A percentile compares a stretch with the other conserved stretches of the same genome.
phyloP scores from a whole-genome alignment of 2,329 filamentous ascomycete genomes.

The Gaeumannomyces sp. region DNA sequence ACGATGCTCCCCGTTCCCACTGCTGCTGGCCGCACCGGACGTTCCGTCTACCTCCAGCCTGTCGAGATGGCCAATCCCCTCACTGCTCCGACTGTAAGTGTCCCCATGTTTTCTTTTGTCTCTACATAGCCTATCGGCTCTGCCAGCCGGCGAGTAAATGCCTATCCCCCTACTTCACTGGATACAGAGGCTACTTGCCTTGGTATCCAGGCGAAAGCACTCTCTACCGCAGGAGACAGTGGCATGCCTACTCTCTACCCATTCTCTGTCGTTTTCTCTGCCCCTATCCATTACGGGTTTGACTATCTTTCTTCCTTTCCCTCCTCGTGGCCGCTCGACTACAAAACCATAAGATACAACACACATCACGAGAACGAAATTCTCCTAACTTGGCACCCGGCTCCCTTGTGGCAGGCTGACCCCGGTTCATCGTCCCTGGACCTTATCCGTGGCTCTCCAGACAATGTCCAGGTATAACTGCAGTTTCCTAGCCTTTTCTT shows the following conservation, averaged over 20 bases:
- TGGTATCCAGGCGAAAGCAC: background rate
- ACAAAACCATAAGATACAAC: background rate
- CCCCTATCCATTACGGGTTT: too few relatives aligned
- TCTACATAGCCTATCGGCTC: background rate
- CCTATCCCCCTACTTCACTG: background rate
- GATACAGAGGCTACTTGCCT: background rate
- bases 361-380: background rate
- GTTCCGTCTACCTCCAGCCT: background rate
- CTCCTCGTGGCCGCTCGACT: background rate
- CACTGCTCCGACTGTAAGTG: background rate
- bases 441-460: background rate
- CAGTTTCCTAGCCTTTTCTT: background rate
- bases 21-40: background rate
- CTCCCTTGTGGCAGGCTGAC: background rate
- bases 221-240: background rate
- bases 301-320: too few relatives aligned
- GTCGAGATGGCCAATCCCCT: background rate
- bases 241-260: background rate
- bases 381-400: background rate
- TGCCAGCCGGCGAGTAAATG: background rate
- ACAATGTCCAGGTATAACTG: background rate
- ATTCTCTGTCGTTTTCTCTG: background rate
- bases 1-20: slow-evolving; percentile 38
- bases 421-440: background rate
- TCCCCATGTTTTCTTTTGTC: background rate